Base-by-base conservation (phyloP, 2,329 filamentous ascomycete species). In the Pseudogymnoascus sp. region DNA sequence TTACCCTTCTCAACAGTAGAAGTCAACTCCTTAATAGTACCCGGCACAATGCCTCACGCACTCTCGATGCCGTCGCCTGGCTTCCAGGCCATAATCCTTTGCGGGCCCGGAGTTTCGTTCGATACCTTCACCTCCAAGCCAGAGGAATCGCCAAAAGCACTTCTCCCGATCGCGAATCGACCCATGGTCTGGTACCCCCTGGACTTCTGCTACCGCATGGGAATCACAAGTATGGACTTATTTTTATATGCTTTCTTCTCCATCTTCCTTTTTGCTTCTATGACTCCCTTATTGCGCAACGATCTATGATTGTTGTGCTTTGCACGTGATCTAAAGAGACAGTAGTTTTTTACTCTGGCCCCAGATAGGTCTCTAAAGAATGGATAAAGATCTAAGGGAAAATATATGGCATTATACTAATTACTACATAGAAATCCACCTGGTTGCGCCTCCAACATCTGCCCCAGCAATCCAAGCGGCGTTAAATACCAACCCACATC, bases 101-200 rank as follows among this genome's bases (percentile, higher is more conserved):
- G 90, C 73, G 90, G 90, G 3, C 90, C 90, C 23, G 90, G 90
- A 63, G 90, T 88, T 8, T 92, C 88, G 0, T 88, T 95, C 69
- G 87, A 88, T 53, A 93, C 90, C 1, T 93, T 95, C 74, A 93
- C 89, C 1, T 87, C 89, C 2, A 90, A 87, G 66, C 88, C 90
- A 4, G 86, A 89, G 76, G 88, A 93, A 72, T 87, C 90, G 66
- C 90, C 90, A 9, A 95, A 95, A 76, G 90, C 90, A 9, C 82
- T 95, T 21, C 78, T 95, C 7, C 90, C 90, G 5, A 89, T 95
- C 65, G 90, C 90, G 36, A 95, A 95, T 74, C 78, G 90, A 69
- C 90, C 90, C 1, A 95, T 95, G 90, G 87, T 95, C 53, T 93
- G 91, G 89, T 95, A 95, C 74, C 87, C 90, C 5, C 83, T 95